These are phyloP conservation scores for Talaromyces sp. DNA, from an alignment of 2,329 filamentous ascomycete species.

Conservation along the genomic window DNA sequence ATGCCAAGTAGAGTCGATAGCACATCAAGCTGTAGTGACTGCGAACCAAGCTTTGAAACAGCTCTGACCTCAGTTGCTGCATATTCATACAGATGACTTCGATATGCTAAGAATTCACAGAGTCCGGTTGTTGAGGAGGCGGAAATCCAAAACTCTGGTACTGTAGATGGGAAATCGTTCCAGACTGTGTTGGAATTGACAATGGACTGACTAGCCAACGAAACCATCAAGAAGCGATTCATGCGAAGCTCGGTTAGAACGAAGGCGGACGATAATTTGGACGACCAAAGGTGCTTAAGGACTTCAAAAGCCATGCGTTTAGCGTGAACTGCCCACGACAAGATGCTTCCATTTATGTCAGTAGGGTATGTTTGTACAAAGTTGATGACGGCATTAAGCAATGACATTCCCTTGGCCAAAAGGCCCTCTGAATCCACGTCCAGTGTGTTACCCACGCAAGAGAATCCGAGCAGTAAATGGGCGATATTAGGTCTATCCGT, in stretches of 20 bases:
- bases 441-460: conserved; percentile 67
- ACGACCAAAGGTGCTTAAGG: conserved; percentile 77
- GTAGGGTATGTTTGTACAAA: conserved; percentile 69
- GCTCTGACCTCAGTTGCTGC: conserved; percentile 78
- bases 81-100: conserved; percentile 79
- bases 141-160: conserved; percentile 65
- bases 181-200: conserved; percentile 67
- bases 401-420: conserved; percentile 67
- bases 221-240: conserved; percentile 73
- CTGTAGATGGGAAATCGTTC: conserved; percentile 63
- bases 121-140: conserved; percentile 65
- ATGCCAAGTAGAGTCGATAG: conserved; percentile 68
- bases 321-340: conserved; percentile 65
- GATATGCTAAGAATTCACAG: conserved; percentile 71
- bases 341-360: conserved; percentile 57
- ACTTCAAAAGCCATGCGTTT: conserved; percentile 69
- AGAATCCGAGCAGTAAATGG: conserved; percentile 85
- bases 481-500: conserved; percentile 80
- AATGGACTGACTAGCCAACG: conserved; percentile 68
- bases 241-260: conserved; percentile 75
- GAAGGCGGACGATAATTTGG: conserved; percentile 70
- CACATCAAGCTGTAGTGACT: conserved; percentile 65
- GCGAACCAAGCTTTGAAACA: conserved; percentile 66
- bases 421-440: conserved; percentile 65
- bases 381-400: conserved; percentile 78